Evolutionary conservation across 2,329 filamentous ascomycete genomes (phyloP).

Genomic region (Diaporthe nobilis): DNA sequence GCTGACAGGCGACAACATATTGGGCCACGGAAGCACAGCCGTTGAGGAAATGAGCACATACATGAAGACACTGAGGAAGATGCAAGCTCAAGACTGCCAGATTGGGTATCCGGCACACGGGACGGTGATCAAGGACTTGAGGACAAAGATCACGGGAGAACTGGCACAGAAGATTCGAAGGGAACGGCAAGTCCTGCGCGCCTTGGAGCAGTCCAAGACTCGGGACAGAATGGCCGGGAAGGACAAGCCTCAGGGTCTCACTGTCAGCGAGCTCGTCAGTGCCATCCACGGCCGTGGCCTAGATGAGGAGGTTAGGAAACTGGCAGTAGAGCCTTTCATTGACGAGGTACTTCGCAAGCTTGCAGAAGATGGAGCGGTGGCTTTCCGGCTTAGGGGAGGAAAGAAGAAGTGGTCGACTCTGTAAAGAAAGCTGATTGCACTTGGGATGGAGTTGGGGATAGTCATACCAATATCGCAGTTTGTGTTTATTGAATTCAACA

Average conservation of each 20-base stretch:
- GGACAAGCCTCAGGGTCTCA: slow-evolving; percentile 44
- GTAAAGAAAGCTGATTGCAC: not conserved
- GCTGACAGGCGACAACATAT: slow-evolving; percentile 91
- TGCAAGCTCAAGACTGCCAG: slow-evolving; percentile 49
- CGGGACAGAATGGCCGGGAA: slow-evolving; percentile 47
- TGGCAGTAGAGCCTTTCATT: slow-evolving; percentile 60
- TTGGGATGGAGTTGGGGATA: not conserved
- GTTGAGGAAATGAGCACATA: slow-evolving; percentile 81
- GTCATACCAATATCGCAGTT: not conserved
- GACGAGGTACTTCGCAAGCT: slow-evolving; percentile 59
- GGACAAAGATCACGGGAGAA: slow-evolving; percentile 54
- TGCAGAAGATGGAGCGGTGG: slow-evolving; percentile 58
- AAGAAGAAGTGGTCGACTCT: slow-evolving; percentile 56
- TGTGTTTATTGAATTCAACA: not conserved
- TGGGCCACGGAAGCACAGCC: slow-evolving; percentile 88
- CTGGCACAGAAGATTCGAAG: slow-evolving; percentile 55
- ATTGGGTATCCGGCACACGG: slow-evolving; percentile 63
- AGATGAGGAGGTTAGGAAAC: slow-evolving; percentile 51
- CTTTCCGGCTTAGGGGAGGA: slow-evolving; percentile 53
- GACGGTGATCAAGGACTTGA: slow-evolving; percentile 53
- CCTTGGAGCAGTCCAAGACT: slow-evolving; percentile 47
- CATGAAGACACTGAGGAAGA: slow-evolving; percentile 42
- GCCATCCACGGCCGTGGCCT: slow-evolving; percentile 57
- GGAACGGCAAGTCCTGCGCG: slow-evolving; percentile 56
- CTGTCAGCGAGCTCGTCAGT: slow-evolving; percentile 58